A percentile compares a stretch with the other conserved stretches of the same genome.
Conservation (phyloP, 805 yeast genomes). For the Ogataea wickerhamii region DNA sequence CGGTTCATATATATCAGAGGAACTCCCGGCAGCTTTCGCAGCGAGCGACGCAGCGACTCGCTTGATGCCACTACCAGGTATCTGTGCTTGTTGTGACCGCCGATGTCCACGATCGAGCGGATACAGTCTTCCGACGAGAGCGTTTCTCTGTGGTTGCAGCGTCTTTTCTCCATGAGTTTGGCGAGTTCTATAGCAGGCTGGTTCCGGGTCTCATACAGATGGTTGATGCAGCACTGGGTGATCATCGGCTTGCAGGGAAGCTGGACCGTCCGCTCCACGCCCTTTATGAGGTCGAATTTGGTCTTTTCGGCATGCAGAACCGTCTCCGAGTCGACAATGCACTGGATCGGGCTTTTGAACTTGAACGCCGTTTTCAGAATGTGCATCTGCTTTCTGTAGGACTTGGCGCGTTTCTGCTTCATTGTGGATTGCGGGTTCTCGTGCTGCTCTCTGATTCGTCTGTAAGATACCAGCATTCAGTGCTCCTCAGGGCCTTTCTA, state of each 20-base stretch:
- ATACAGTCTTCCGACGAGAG: constrained; percentile 73
- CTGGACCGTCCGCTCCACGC: constrained; percentile 76
- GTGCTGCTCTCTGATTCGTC: too few relatives aligned
- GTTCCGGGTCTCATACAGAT: constrained; percentile 66
- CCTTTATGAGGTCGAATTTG: constrained; percentile 77
- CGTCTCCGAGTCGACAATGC: constrained; percentile 77
- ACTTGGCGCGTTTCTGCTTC: constrained; percentile 96
- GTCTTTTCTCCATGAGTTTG: constrained; percentile 82
- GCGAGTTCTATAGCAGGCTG: constrained; percentile 79
- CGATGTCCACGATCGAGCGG: constrained; percentile 59
- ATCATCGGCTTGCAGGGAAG: constrained; percentile 86
- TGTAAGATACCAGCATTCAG: too few relatives aligned
- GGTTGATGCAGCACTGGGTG: constrained; percentile 93
- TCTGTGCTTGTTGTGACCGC: constrained; percentile 83
- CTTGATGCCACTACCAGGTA: constrained; percentile 87
- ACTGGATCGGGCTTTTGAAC: constrained; percentile 92
- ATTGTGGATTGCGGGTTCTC: constrained; percentile 36
- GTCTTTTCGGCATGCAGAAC: constrained; percentile 62
- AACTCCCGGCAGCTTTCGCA: constrained; percentile 82
- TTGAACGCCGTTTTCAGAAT: constrained; percentile 82
- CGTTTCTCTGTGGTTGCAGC: constrained; percentile 70
- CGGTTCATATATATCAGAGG: constrained; percentile 86
- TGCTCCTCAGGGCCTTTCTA: too few relatives aligned
- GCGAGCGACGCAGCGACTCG: constrained; percentile 57
- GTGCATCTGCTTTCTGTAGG: constrained; percentile 89